Evolutionary conservation across 805 yeast genomes (phyloP).

Genomic region (Diddensiella caesifluorescens): DNA sequence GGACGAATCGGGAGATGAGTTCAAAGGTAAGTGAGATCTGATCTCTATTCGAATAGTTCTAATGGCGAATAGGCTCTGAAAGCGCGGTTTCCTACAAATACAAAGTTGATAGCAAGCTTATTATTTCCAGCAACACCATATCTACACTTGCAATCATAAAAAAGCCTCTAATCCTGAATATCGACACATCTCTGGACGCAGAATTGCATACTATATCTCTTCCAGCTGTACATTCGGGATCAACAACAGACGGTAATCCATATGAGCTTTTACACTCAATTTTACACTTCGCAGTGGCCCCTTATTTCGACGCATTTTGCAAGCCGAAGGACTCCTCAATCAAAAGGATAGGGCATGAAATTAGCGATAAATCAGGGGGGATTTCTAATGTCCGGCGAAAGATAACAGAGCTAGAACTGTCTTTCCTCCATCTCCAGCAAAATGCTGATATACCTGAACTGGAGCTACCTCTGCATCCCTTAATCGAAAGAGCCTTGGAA

Average conservation of each 20-base stretch:
- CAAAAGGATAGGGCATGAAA: conserved; percentile 12
- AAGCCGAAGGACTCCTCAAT: conserved; percentile 15
- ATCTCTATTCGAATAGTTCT: no score
- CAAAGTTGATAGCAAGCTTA: conserved; percentile 16
- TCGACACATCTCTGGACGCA: conserved; percentile 15
- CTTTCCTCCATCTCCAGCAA: conserved; percentile 63
- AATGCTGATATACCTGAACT: conserved; percentile 66
- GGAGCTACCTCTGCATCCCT: conserved; percentile 45
- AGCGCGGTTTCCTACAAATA: no score
- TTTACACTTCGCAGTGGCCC: conserved; percentile 57
- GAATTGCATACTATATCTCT: conserved; percentile 37
- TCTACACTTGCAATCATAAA: conserved; percentile 26
- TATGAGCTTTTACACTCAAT: conserved; percentile 55
- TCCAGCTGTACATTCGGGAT: conserved; percentile 19
- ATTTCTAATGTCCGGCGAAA: conserved; percentile 51
- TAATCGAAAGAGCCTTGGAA: conserved; percentile 38
- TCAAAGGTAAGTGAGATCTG: neutral
- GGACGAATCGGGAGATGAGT: neutral
- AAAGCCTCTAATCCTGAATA: conserved; percentile 16
- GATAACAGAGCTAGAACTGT: conserved; percentile 60
- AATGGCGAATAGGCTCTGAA: neutral
- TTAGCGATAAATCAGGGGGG: conserved; percentile 3
- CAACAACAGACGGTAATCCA: conserved; percentile 19
- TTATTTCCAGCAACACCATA: conserved; percentile 9
- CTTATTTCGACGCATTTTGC: conserved; percentile 56